Conservation (phyloP, 441 rosid species). For the Isatis lusitanica region DNA sequence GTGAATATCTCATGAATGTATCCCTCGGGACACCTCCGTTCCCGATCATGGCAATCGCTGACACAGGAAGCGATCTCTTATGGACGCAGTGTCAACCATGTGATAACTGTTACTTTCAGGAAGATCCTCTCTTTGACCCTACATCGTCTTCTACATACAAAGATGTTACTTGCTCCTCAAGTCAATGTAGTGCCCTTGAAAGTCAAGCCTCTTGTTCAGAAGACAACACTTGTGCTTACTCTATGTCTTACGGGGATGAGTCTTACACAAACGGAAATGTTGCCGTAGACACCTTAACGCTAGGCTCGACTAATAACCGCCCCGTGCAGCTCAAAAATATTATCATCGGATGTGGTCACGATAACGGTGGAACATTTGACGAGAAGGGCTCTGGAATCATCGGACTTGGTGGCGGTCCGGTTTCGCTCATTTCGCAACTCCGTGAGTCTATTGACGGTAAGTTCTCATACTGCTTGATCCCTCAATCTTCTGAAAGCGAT, state of each 20-base stretch:
- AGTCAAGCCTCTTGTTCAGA: not conserved
- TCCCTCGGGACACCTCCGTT: conserved; percentile 47
- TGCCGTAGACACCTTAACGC: conserved; percentile 40
- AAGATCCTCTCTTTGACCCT: conserved; percentile 41
- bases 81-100: conserved; percentile 61
- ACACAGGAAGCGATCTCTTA: conserved; percentile 50
- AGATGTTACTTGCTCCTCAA: conserved; percentile 38
- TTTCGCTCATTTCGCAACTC: conserved; percentile 43
- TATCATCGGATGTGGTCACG: conserved; percentile 48
- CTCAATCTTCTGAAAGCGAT: not conserved
- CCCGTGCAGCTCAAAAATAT: conserved; percentile 15
- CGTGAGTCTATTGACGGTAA: conserved; percentile 33
- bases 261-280: conserved; percentile 41
- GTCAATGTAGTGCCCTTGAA: conserved; percentile 2
- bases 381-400: conserved; percentile 34
- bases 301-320: conserved; percentile 35
- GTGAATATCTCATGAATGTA: conserved; percentile 43
- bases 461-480: conserved; percentile 54
- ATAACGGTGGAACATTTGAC: conserved; percentile 34
- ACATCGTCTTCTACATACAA: conserved; percentile 38
- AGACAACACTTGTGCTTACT: conserved; percentile 28
- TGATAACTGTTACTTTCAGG: conserved; percentile 32
- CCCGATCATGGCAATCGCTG: conserved; percentile 36
- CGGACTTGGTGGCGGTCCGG: conserved; percentile 45
- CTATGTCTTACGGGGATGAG: conserved; percentile 34